Evolutionary conservation across 495 filamentous ascomycete genomes (phyloP), one percentile per base, ranked within the genome.

Genomic region (Chaetomium tenue): DNA sequence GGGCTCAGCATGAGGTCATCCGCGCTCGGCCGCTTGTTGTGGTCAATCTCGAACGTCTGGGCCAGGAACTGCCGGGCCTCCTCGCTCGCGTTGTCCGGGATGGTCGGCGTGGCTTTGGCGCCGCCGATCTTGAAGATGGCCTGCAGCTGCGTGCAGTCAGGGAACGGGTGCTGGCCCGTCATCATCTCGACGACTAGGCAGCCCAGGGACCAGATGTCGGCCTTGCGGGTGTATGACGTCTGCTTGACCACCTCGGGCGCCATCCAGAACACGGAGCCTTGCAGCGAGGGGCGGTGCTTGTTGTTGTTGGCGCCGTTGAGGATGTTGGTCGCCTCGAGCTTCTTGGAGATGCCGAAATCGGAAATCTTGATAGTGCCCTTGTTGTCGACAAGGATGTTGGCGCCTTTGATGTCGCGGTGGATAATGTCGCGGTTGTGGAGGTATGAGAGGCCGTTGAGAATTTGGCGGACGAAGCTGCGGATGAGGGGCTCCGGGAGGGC

Each of bases 241-340:
- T 98, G 94, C 65, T 92, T 92, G 58, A 99, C 95, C 37, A 99
- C 94, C 77, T 99, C 94, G 30, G 94, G 94, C 3, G 94, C 94
- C 94, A 99, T 99, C 94, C 94, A 99, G 77, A 97, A 99, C 52
- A 99, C 94, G 60, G 91, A 96, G 33, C 94, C 94, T 71, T 99
- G 94, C 15, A 99, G 81, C 2, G 93, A 97, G 3, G 95, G 93
- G 15, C 94, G 88, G 73, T 95, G 86, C 66, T 88, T 85, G 77
- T 91, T 88, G 64, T 89, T 83, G 53, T 82, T 82, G 71, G 84
- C 77, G 59, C 84, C 81, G 54, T 87, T 81, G 61, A 87, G 74
- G 52, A 83, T 79, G 66, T 75, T 75, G 55, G 74, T 73, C 15
- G 75, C 74, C 65, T 76, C 74, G 52, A 77, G 69, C 61, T 77